These are phyloP conservation scores for Diversispora epigaea DNA, from an alignment of 192 early-diverging fungal genomes.

Conservation along the genomic window DNA sequence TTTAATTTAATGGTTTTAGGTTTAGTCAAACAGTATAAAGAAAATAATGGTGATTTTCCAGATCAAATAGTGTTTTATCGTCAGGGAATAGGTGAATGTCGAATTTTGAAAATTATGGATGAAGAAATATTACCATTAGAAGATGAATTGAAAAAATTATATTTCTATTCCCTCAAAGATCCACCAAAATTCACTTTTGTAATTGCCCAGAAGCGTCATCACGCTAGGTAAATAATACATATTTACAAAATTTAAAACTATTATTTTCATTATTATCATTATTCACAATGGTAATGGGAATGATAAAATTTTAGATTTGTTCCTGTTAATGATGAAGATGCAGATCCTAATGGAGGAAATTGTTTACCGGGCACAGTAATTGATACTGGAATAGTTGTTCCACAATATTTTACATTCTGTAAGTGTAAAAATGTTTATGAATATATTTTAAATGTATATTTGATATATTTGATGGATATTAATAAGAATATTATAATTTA, in stretches of 20 bases:
- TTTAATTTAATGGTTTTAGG: slow-evolving; percentile 60
- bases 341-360: slow-evolving; percentile 68
- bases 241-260: background rate
- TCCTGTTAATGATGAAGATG: slow-evolving; percentile 32
- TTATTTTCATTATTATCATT: too few relatives aligned
- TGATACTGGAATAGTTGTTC: slow-evolving; percentile 67
- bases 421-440: slow-evolving; percentile 44
- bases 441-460: slow-evolving; percentile 61
- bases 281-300: too few relatives aligned
- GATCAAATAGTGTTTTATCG: slow-evolving; percentile 76
- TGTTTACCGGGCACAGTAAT: slow-evolving; percentile 82
- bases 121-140: background rate
- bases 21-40: slow-evolving; percentile 50
- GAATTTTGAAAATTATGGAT: slow-evolving; percentile 35
- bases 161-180: background rate
- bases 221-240: background rate
- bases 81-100: slow-evolving; percentile 81
- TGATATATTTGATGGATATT: slow-evolving; percentile 66
- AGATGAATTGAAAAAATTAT: background rate
- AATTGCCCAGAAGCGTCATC: background rate
- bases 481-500: slow-evolving; percentile 59
- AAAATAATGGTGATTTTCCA: slow-evolving; percentile 57
- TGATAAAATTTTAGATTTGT: background rate
- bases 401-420: slow-evolving; percentile 70
- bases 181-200: slow-evolving; percentile 1